These are phyloP conservation scores for Passalora sequoiae DNA, from an alignment of 2,329 filamentous ascomycete genomes.

Conservation along the genomic window DNA sequence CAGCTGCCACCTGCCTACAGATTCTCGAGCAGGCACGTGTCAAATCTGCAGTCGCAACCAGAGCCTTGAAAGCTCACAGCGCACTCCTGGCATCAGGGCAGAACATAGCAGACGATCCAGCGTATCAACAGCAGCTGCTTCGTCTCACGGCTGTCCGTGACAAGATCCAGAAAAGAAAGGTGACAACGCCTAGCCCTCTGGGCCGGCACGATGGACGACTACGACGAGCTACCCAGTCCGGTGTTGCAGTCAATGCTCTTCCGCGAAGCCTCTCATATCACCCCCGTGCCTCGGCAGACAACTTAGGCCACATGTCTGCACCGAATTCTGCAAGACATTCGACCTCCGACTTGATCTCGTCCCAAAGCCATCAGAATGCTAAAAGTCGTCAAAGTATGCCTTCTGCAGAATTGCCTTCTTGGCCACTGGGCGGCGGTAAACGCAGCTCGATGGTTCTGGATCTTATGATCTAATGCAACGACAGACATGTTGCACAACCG, in stretches of 20 bases:
- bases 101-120: not conserved
- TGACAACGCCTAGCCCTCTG: not conserved
- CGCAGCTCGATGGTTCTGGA: not conserved
- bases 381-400: not conserved
- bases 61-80: constrained; percentile 12
- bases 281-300: not conserved
- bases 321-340: not conserved
- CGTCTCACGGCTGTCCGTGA: not conserved
- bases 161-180: not conserved
- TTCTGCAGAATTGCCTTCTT: not conserved
- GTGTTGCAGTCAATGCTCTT: not conserved
- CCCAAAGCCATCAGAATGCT: not conserved
- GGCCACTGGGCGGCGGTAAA: not conserved
- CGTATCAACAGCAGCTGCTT: not conserved
- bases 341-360: not conserved
- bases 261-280: not conserved
- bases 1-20: constrained; percentile 12
- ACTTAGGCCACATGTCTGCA: not conserved
- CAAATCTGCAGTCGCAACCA: constrained; percentile 8
- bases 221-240: not conserved
- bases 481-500: no score
- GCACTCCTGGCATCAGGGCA: constrained; percentile 17
- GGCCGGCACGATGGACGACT: not conserved
- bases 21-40: constrained; percentile 10
- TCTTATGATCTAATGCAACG: not conserved